A percentile compares a stretch with the other conserved stretches of the same genome.
phyloP scores from a whole-genome alignment of 139 green algal genomes.

The Pleodorina starrii region DNA sequence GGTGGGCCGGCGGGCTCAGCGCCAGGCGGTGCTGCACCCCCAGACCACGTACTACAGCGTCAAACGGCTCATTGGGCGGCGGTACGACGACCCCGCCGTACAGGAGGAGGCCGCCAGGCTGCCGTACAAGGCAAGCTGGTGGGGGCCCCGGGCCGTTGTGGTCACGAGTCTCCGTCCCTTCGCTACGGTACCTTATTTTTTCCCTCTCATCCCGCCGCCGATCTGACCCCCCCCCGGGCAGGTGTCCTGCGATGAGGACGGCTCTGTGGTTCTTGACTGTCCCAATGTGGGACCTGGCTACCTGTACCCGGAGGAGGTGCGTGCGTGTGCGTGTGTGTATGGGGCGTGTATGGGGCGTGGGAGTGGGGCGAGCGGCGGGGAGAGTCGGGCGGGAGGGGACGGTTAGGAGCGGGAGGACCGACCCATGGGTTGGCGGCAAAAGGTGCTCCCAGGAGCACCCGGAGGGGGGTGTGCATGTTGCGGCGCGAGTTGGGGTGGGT shows the following conservation, averaged over 20 bases:
- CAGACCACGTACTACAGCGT: constrained; percentile 89
- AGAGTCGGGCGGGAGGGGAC: not conserved
- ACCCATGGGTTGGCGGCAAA: no score
- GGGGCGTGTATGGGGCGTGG: no score
- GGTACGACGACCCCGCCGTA: constrained; percentile 62
- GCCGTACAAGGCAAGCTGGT: constrained; percentile 69
- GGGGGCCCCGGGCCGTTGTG: no score
- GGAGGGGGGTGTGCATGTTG: no score
- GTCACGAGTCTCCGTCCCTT: no score
- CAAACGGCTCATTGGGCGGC: constrained; percentile 88
- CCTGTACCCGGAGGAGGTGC: constrained; percentile 89
- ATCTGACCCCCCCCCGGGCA: no score
- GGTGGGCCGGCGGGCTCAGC: constrained; percentile 75
- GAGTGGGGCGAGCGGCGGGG: not conserved
- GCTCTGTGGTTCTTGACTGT: constrained; percentile 60
- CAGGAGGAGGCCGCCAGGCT: constrained; percentile 66
- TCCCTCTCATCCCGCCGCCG: no score
- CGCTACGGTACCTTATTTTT: no score
- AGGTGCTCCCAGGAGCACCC: no score
- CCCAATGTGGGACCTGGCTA: constrained; percentile 58
- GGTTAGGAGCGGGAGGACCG: not conserved
- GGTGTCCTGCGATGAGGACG: constrained; percentile 62
- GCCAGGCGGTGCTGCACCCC: constrained; percentile 64
- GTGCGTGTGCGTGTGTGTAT: constrained; percentile 41
- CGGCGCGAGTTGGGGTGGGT: no score